Evolutionary conservation across 1,284 basidiomycete genomes (phyloP), one percentile per base, ranked within the genome.

Genomic region (Porodaedalea pini): DNA sequence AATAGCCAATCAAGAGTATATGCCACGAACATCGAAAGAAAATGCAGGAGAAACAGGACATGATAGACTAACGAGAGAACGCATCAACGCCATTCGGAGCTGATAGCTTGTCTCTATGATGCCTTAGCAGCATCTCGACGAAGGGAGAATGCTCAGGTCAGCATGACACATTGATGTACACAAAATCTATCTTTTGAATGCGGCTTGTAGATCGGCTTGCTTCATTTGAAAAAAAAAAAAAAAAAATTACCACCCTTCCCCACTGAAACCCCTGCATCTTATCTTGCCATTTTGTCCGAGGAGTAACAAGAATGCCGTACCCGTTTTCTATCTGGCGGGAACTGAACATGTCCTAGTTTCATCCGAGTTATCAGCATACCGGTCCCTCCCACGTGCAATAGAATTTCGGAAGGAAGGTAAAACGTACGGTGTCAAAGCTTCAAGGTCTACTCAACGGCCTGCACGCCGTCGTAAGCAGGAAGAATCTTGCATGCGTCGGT

Each of bases 401-500:
- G 27, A 52, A 40, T 1, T 23, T 52, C 2, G 23, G 41, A 25
- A 47, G 29, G 10, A 52, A 40, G 31, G 19, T 36, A 27, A 23
- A 52, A 51, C 51, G 6, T 41, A 52, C 51, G 15, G 25, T 41
- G n/a, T 11, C 50, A 11, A 40, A 39, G 29, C 11, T 11, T 31
- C 31, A 8, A n/a, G 25, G 8, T 29, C 59, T 63, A 76, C 41
- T 85, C 84, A 52, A 93, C 76, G 23, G 89, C 93, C 74, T 98
- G 96, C 56, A 92, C 89, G 56, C 94, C 94, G 67, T 90, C 90
- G 74, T 98, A 98, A 19, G 78, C 81, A 32, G 88, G 83, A 66
- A 98, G 75, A 56, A 81, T 76, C 65, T 76, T 69, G 70, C 84
- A 86, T 2, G 94, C 96, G 63, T 84, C 85, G 15, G 78, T 69